These are phyloP conservation scores for Talaromyces sp. DNA, from an alignment of 2,329 filamentous ascomycete species.

Conservation along the genomic window DNA sequence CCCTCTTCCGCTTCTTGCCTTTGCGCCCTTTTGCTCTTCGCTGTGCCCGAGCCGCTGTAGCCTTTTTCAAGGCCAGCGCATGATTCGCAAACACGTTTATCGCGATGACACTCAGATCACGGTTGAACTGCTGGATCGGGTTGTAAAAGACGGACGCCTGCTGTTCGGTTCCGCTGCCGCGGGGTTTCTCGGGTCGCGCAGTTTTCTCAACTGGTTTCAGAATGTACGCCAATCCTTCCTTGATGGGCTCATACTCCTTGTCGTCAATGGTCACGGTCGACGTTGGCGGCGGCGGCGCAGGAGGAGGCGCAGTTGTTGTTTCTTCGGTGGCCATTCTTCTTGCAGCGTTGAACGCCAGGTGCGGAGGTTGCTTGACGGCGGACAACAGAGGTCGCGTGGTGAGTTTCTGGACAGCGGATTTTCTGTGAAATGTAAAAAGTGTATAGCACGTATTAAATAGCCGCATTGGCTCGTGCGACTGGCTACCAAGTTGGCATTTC, in stretches of 20 bases:
- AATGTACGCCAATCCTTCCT: slow-evolving; percentile 64
- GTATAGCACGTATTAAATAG: background rate
- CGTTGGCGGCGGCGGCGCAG: slow-evolving; percentile 10
- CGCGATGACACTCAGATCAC: slow-evolving; percentile 85
- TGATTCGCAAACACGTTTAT: slow-evolving; percentile 85
- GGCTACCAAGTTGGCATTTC: background rate
- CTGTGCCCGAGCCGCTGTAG: background rate
- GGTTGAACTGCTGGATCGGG: slow-evolving; percentile 97
- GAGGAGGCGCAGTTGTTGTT: slow-evolving; percentile 19
- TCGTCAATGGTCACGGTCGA: slow-evolving; percentile 41
- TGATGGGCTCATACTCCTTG: slow-evolving; percentile 55
- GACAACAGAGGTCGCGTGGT: background rate
- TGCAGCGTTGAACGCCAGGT: background rate
- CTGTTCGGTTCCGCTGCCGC: slow-evolving; percentile 50
- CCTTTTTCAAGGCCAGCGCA: slow-evolving; percentile 23
- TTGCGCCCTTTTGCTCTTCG: slow-evolving; percentile 43
- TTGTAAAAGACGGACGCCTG: slow-evolving; percentile 92
- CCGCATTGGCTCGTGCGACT: background rate
- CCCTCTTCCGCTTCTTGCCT: slow-evolving; percentile 35
- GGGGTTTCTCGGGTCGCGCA: slow-evolving; percentile 36
- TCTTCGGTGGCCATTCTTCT: background rate
- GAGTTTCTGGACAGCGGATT: background rate
- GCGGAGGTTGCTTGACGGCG: background rate
- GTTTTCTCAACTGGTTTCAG: slow-evolving; percentile 52
- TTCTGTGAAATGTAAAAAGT: background rate